These are phyloP conservation scores for Gamsiella multidivaricata DNA, from an alignment of 192 early-diverging fungal genomes.

Conservation along the genomic window DNA sequence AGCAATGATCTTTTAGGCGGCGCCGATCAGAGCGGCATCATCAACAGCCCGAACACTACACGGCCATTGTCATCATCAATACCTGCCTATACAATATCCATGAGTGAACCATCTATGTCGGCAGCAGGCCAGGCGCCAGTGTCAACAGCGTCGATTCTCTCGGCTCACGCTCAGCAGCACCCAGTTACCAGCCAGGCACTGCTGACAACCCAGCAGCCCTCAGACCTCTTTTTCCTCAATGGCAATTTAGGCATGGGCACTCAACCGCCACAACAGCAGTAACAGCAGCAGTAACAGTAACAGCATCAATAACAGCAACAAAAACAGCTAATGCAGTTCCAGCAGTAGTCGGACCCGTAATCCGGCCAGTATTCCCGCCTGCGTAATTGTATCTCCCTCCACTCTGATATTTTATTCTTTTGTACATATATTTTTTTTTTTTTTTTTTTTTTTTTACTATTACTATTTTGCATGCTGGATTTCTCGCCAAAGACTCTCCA, in stretches of 20 bases:
- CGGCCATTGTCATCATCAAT: not conserved
- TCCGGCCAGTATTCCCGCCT: too few relatives aligned
- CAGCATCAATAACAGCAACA: conserved; percentile 7
- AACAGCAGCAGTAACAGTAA: not conserved
- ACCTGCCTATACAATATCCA: too few relatives aligned
- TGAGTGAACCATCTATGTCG: too few relatives aligned
- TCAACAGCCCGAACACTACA: not conserved
- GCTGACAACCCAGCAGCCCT: not conserved
- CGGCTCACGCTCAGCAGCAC: too few relatives aligned
- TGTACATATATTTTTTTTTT: too few relatives aligned
- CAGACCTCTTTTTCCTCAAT: conserved; percentile 15
- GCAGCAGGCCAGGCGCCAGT: too few relatives aligned
- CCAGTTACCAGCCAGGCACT: conserved; percentile 1
- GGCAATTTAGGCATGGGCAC: conserved; percentile 2
- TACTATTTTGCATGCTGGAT: too few relatives aligned
- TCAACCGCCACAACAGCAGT: conserved; percentile 18
- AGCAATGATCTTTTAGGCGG: conserved; percentile 19
- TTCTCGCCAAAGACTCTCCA: too few relatives aligned
- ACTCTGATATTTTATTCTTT: too few relatives aligned
- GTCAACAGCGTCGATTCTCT: too few relatives aligned
- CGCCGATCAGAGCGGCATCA: not conserved
- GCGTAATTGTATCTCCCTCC: too few relatives aligned
- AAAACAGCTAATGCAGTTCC: conserved; percentile 6
- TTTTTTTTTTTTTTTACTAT: too few relatives aligned
- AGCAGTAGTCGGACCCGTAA: not conserved